A percentile compares a stretch with the other conserved stretches of the same genome.
These are phyloP conservation scores for Ochromonas danica DNA, from an alignment of 108 stramenopile species.

Conservation along the genomic window DNA sequence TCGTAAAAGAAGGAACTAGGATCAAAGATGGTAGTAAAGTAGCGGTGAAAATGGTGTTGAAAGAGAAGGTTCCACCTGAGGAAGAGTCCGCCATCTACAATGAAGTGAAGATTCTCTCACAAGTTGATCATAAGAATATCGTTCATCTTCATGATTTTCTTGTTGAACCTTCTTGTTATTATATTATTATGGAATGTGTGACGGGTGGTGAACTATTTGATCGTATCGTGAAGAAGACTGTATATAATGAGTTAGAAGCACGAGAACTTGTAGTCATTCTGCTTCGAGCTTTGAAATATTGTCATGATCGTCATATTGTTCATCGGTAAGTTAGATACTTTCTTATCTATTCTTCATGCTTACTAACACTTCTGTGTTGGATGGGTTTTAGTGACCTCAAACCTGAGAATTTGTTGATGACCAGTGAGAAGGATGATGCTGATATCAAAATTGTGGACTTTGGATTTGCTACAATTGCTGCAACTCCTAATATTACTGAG, in stretches of 20 bases:
- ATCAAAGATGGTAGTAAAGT: neutral
- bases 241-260: slow-evolving; percentile 33
- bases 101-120: slow-evolving; percentile 34
- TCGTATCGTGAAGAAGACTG: slow-evolving; percentile 21
- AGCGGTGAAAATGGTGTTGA: slow-evolving; percentile 50
- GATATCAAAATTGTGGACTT: slow-evolving; percentile 45
- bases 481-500: slow-evolving; percentile 34
- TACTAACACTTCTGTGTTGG: neutral
- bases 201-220: slow-evolving; percentile 42
- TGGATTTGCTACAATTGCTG: slow-evolving; percentile 60
- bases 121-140: slow-evolving; percentile 70
- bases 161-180: slow-evolving; percentile 68
- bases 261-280: neutral
- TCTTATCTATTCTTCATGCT: neutral
- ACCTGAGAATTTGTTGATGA: slow-evolving; percentile 47
- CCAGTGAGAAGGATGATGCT: slow-evolving; percentile 1
- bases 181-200: slow-evolving; percentile 45
- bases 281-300: slow-evolving; percentile 4
- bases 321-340: slow-evolving; percentile 27
- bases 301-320: slow-evolving; percentile 18
- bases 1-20: neutral
- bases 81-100: slow-evolving; percentile 37
- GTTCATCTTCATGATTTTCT: slow-evolving; percentile 77
- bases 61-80: slow-evolving; percentile 21
- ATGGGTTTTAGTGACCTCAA: slow-evolving; percentile 42